phyloP scores from a whole-genome alignment of 495 filamentous ascomycete species.

The Hypoxylon fragiforme region DNA sequence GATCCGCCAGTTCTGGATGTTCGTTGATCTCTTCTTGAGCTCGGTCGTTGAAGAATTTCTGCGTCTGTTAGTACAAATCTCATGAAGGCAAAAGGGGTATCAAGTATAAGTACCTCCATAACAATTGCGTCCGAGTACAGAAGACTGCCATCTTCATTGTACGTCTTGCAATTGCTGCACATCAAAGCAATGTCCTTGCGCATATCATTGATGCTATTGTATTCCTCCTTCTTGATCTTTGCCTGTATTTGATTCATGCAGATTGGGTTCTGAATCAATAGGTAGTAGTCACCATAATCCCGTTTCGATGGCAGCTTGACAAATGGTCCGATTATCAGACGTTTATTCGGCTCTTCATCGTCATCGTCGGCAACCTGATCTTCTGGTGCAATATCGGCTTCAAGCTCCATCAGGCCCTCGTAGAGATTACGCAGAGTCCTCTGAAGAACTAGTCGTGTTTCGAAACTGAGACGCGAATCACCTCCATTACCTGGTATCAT shows the following conservation, averaged over 20 bases:
- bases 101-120: conserved; percentile 83
- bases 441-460: conserved; percentile 67
- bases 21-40: conserved; percentile 69
- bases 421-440: conserved; percentile 73
- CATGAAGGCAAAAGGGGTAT: neutral
- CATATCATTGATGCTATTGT: conserved; percentile 78
- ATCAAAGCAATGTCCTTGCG: conserved; percentile 78
- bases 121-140: conserved; percentile 89
- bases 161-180: conserved; percentile 87
- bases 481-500: conserved; percentile 38
- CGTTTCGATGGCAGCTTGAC: conserved; percentile 86
- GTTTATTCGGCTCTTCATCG: conserved; percentile 51
- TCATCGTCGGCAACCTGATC: conserved; percentile 62
- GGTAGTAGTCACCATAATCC: conserved; percentile 89
- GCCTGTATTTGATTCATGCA: conserved; percentile 90
- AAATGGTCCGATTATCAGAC: conserved; percentile 91
- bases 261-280: conserved; percentile 88
- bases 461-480: conserved; percentile 41
- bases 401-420: conserved; percentile 77
- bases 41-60: conserved; percentile 69
- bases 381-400: conserved; percentile 60
- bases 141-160: conserved; percentile 92
- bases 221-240: conserved; percentile 93
- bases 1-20: conserved; percentile 73
- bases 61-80: conserved; percentile 18